Percentiles rank a stretch among this genome's conserved stretches.
Evolutionary conservation across 495 filamentous ascomycete species (phyloP).

Genomic region (Aspergillus cristatus): DNA sequence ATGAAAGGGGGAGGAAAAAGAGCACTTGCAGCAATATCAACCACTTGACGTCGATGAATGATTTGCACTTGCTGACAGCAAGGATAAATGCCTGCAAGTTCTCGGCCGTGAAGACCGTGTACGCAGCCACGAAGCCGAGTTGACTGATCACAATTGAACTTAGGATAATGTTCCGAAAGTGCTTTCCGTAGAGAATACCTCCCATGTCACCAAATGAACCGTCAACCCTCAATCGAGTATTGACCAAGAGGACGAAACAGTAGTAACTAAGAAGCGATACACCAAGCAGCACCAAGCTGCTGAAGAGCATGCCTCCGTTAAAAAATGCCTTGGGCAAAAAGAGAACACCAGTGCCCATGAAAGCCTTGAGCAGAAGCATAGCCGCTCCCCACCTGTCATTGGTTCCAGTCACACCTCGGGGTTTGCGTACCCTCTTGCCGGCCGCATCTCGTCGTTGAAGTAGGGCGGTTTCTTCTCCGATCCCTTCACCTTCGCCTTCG

Average conservation of each 20-base stretch:
- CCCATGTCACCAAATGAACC: slow-evolving; percentile 96
- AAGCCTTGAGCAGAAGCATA: slow-evolving; percentile 84
- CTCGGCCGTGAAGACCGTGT: slow-evolving; percentile 95
- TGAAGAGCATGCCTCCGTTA: slow-evolving; percentile 97
- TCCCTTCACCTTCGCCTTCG: slow-evolving; percentile 56
- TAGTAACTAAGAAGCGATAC: slow-evolving; percentile 86
- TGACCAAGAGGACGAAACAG: slow-evolving; percentile 88
- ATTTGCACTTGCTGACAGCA: slow-evolving; percentile 72
- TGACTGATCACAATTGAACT: slow-evolving; percentile 88
- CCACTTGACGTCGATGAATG: slow-evolving; percentile 71
- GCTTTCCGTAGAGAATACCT: slow-evolving; percentile 79
- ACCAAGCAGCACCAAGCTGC: slow-evolving; percentile 74
- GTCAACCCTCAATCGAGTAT: slow-evolving; percentile 71
- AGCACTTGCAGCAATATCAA: slow-evolving; percentile 90
- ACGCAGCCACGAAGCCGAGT: slow-evolving; percentile 92
- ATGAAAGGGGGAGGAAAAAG: slow-evolving; percentile 84
- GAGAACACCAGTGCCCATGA: slow-evolving; percentile 94
- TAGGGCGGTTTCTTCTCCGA: slow-evolving; percentile 74
- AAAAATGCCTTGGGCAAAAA: slow-evolving; percentile 89
- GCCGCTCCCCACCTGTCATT: slow-evolving; percentile 65
- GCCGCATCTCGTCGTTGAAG: slow-evolving; percentile 55
- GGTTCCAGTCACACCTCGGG: slow-evolving; percentile 58
- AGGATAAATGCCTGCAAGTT: slow-evolving; percentile 91
- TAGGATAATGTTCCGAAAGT: slow-evolving; percentile 81
- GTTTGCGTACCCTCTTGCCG: slow-evolving; percentile 59